A percentile compares a stretch with the other conserved stretches of the same genome.
Conservation (phyloP, 441 rosid genomes). For the Jatropha multifida region DNA sequence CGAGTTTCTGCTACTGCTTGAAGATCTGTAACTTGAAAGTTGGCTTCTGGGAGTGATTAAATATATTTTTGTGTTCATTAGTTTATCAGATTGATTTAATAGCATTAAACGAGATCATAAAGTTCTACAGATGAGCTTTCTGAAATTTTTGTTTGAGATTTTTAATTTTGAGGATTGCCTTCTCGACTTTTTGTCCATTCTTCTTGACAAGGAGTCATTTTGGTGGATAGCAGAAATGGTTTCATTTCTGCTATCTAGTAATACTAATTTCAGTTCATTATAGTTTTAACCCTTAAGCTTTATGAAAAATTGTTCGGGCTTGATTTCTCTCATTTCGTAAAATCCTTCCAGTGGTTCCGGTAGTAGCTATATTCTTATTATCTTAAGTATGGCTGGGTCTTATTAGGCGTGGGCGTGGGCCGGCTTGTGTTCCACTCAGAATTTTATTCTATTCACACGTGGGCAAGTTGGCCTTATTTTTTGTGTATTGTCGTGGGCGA, state of each 20-base stretch:
- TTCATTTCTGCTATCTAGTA: too few relatives aligned
- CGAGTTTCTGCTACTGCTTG: conserved; percentile 58
- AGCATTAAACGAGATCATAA: conserved; percentile 19
- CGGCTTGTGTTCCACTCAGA: too few relatives aligned
- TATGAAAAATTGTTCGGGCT: not conserved
- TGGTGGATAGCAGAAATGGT: conserved; percentile 9
- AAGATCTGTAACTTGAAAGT: conserved; percentile 7
- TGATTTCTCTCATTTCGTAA: too few relatives aligned
- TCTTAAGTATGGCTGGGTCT: too few relatives aligned
- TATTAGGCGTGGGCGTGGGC: too few relatives aligned
- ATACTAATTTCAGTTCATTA: too few relatives aligned
- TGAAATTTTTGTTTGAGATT: conserved; percentile 1
- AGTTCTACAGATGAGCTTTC: not conserved
- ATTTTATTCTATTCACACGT: too few relatives aligned
- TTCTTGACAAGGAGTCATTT: conserved; percentile 9
- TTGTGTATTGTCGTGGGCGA: too few relatives aligned
- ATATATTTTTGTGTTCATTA: conserved; percentile 23
- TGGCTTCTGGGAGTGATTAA: conserved; percentile 9
- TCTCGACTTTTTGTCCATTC: not conserved
- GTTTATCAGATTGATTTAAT: conserved; percentile 23
- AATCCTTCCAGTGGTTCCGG: not conserved
- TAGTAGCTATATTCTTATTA: not conserved
- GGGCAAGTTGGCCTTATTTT: too few relatives aligned
- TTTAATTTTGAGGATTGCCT: conserved; percentile 7
- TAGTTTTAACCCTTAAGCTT: not conserved